Evolutionary conservation across 805 yeast genomes (phyloP).

Genomic region (Citeromyces matritensis): DNA sequence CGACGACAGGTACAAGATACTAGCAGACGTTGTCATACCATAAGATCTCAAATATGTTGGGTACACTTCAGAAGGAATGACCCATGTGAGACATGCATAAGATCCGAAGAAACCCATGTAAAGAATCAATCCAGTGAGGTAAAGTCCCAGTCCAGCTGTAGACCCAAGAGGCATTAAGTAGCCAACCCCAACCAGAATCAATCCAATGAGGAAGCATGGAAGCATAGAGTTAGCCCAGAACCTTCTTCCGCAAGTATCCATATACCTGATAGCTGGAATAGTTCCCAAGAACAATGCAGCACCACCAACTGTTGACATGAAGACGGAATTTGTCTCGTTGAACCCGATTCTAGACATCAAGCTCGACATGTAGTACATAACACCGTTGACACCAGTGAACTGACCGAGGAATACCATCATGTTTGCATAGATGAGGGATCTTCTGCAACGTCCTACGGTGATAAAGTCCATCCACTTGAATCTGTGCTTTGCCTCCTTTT

Average conservation of each 20-base stretch:
- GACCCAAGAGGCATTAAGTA: conserved; percentile 25
- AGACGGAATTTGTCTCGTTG: conserved; percentile 30
- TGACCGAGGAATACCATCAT: conserved; percentile 60
- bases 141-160: conserved; percentile 40
- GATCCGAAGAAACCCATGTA: conserved; percentile 57
- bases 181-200: conserved; percentile 44
- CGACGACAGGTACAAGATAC: conserved; percentile 42
- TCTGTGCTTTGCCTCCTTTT: conserved; percentile 7
- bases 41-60: conserved; percentile 42
- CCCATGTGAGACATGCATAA: conserved; percentile 57
- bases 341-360: conserved; percentile 29
- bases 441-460: conserved; percentile 23
- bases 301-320: conserved; percentile 60
- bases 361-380: conserved; percentile 33
- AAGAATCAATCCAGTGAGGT: conserved; percentile 44
- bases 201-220: conserved; percentile 42
- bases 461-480: conserved; percentile 23
- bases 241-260: conserved; percentile 43
- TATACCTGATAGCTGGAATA: conserved; percentile 46
- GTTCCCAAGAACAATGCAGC: conserved; percentile 48
- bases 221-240: conserved; percentile 44
- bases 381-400: conserved; percentile 58
- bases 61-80: conserved; percentile 50
- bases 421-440: conserved; percentile 45
- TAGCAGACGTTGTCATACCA: conserved; percentile 50